phyloP scores from a whole-genome alignment of 306 rosid genomes.

The Potentilla sterilis region DNA sequence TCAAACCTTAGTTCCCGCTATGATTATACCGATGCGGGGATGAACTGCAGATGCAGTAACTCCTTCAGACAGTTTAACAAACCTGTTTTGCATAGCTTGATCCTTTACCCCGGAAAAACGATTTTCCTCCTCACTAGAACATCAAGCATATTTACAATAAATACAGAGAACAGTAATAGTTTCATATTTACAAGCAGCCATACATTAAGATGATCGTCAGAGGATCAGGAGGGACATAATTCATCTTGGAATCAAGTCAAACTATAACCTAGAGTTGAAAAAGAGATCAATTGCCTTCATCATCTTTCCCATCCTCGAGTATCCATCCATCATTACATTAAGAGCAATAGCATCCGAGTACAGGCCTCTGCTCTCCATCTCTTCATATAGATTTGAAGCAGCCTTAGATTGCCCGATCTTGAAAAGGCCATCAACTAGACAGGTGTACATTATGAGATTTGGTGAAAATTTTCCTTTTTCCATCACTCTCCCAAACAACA shows the following conservation, averaged over 20 bases:
- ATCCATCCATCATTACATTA: slow-evolving; percentile 55
- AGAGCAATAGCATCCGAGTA: slow-evolving; percentile 49
- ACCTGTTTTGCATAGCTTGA: slow-evolving; percentile 53
- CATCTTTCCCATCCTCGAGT: slow-evolving; percentile 62
- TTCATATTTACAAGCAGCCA: neutral
- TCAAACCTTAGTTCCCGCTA: slow-evolving; percentile 77
- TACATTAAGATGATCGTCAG: neutral
- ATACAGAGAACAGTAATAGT: slow-evolving; percentile 1
- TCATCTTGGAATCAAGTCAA: neutral
- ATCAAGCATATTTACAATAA: slow-evolving; percentile 3
- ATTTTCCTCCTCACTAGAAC: slow-evolving; percentile 44
- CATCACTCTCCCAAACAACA: slow-evolving; percentile 45
- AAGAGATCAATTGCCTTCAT: slow-evolving; percentile 36
- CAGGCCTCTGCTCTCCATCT: slow-evolving; percentile 58
- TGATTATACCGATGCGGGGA: slow-evolving; percentile 66
- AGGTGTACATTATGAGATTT: slow-evolving; percentile 51
- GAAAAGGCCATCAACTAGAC: slow-evolving; percentile 59
- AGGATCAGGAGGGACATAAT: neutral
- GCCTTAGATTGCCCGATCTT: slow-evolving; percentile 64
- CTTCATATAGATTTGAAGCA: slow-evolving; percentile 56
- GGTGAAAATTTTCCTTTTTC: slow-evolving; percentile 44
- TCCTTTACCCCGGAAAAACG: slow-evolving; percentile 19
- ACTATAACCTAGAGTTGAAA: slow-evolving; percentile 28
- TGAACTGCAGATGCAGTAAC: slow-evolving; percentile 79
- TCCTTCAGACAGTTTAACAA: slow-evolving; percentile 60